phyloP scores from a whole-genome alignment of 2,329 filamentous ascomycete genomes.

The Shiraia bambusicola region DNA sequence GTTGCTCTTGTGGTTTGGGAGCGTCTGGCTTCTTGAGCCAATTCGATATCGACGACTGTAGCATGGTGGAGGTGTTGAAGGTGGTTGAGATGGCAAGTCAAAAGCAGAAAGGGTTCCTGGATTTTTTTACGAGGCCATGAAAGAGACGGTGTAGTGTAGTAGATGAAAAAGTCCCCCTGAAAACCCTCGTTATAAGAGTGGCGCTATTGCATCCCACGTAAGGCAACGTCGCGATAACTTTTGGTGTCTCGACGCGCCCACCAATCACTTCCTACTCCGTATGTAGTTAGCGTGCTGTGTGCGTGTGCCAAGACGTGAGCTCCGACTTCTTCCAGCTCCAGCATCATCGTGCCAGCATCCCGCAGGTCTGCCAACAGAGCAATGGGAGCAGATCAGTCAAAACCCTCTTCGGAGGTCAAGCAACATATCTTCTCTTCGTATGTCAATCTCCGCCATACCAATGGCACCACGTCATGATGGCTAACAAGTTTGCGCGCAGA shows the following conservation, averaged over 20 bases:
- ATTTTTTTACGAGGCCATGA: too few relatives aligned
- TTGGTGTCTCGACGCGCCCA: conserved; percentile 20
- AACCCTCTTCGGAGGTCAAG: conserved; percentile 55
- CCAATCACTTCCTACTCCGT: conserved; percentile 13
- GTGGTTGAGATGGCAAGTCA: background rate
- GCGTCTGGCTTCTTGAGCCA: conserved; percentile 51
- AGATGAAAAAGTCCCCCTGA: background rate
- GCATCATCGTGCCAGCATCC: conserved; percentile 29
- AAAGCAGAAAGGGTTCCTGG: background rate
- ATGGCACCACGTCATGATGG: conserved; percentile 20
- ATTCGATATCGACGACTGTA: conserved; percentile 50
- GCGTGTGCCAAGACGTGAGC: conserved; percentile 29
- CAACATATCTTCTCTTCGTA: conserved; percentile 66
- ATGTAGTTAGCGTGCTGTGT: conserved; percentile 20
- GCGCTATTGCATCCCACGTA: conserved; percentile 11
- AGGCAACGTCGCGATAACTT: conserved; percentile 15
- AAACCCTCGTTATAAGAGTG: background rate
- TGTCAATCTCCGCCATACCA: conserved; percentile 27
- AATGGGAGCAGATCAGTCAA: conserved; percentile 66
- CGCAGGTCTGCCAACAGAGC: conserved; percentile 25
- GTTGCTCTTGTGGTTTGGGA: conserved; percentile 25
- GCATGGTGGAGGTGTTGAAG: conserved; percentile 29
- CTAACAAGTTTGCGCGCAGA: conserved; percentile 48
- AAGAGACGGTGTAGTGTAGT: too few relatives aligned
- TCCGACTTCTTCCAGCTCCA: conserved; percentile 35